Evolutionary conservation across 139 green algal species (phyloP).

Genomic region (Tetraselmis chui): DNA sequence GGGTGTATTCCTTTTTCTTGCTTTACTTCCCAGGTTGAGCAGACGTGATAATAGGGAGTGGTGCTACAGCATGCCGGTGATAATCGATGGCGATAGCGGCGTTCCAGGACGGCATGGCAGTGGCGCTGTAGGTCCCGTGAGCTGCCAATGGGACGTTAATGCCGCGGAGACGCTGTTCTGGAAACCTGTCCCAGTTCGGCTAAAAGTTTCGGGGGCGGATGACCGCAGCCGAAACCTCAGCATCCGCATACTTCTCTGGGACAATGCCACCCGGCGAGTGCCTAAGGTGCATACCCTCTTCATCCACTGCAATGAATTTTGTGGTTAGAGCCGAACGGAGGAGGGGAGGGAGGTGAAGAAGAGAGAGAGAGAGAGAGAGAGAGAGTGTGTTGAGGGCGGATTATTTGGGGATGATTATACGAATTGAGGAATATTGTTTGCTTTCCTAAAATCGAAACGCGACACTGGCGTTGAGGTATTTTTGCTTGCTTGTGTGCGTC

Average conservation of each 20-base stretch:
- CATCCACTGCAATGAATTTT: too few species aligned
- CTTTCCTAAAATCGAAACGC: background rate
- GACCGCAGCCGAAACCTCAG: constrained; percentile 51
- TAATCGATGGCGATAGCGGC: background rate
- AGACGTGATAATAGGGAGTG: too few species aligned
- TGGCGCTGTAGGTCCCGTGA: background rate
- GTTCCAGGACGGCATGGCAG: too few species aligned
- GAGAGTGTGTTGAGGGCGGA: too few species aligned
- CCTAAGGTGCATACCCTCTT: background rate
- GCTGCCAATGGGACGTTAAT: constrained; percentile 43
- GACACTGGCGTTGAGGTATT: background rate
- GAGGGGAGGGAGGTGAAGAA: too few species aligned
- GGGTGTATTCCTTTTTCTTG: too few species aligned
- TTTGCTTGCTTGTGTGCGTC: background rate
- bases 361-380: too few species aligned
- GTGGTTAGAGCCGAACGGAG: too few species aligned
- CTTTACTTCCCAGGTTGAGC: too few species aligned
- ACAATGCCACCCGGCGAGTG: background rate
- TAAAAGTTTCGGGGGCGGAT: constrained; percentile 50
- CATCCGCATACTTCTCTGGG: constrained; percentile 47
- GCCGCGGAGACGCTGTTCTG: constrained; percentile 63
- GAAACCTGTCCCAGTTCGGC: constrained; percentile 51
- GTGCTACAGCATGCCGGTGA: background rate
- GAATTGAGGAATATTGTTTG: background rate
- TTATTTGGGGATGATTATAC: too few species aligned